Base-by-base conservation (phyloP, 2,329 filamentous ascomycete genomes). In the Pochonia chlamydosporia region DNA sequence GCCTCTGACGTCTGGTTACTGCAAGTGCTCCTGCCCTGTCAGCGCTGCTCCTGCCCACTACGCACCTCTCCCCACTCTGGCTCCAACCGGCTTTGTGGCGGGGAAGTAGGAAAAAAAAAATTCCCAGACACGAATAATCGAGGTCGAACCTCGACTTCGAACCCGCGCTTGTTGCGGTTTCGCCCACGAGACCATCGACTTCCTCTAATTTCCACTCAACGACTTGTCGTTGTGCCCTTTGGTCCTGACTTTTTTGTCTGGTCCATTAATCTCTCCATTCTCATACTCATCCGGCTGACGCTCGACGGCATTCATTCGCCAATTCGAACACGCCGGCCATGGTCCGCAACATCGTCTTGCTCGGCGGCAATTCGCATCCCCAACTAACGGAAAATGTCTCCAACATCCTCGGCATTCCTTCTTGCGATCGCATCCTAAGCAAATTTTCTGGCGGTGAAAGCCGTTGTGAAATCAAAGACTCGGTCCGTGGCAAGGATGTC, bases 371-470 rank as follows among this genome's bases (percentile, higher is more conserved):
- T 66, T 96, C 91, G 61, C 92, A 97, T 73, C 91, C 91, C 18
- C 76, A 86, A 63, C 81, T 97, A 56, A 87, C 89, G 55, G 85
- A 95, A 59, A 87, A 78, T 52, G 88, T 99, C 63, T 95, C 88
- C 78, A 86, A 86, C 59, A 85, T 89, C 57, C 84, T 99, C 50
- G 89, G 91, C 58, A 83, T 99, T 46, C 85, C 89, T n/a, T 76
- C 82, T 18, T 89, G 89, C 57, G 85, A 90, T 62, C 86, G 92
- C 57, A 82, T 91, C 52, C 82, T 97, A 43, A 81, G 77, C 63
- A 96, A 96, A 72, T 99, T 99, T 73, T 89, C 90, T 26, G 89
- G 93, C 44, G 93, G 93, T 56, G 93, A 97, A 73, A 95, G 88
- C 56, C 84, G 92, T 47, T 92, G 95, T 53, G 93, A 97, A 69